Percentiles rank a stretch among this genome's conserved stretches.
Evolutionary conservation across 108 stramenopile genomes (phyloP).

Genomic region (Bacterosira constricta): DNA sequence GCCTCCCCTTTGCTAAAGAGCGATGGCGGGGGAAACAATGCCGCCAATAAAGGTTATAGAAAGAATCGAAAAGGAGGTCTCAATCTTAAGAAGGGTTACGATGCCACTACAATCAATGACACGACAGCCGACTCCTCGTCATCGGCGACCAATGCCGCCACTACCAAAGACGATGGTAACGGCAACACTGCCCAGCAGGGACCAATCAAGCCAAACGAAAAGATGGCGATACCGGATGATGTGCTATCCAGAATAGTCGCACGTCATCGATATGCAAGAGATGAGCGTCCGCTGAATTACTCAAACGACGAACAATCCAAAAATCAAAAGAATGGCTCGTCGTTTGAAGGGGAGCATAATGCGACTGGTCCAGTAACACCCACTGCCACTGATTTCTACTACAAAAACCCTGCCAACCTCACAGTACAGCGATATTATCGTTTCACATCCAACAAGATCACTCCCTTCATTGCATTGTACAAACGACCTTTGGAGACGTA

Average conservation of each 20-base stretch:
- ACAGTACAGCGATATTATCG: constrained; percentile 87
- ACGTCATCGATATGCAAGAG: background rate
- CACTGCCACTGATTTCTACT: constrained; percentile 24
- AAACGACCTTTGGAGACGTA: constrained; percentile 61
- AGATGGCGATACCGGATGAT: background rate
- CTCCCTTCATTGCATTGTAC: constrained; percentile 85
- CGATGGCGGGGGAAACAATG: no score
- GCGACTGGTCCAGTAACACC: no score
- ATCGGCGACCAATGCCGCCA: background rate
- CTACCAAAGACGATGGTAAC: background rate
- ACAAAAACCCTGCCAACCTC: constrained; percentile 53
- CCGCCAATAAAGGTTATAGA: no score
- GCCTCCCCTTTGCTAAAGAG: background rate
- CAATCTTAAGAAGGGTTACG: background rate
- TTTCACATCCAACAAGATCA: constrained; percentile 72
- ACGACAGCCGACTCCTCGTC: background rate
- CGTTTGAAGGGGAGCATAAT: no score
- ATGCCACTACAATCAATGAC: background rate
- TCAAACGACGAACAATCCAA: no score
- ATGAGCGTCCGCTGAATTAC: background rate
- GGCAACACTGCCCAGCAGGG: background rate
- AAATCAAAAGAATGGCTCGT: no score
- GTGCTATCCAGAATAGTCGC: background rate
- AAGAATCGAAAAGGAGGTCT: no score
- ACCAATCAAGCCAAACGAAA: background rate